These are phyloP conservation scores for Carex arenaria DNA, from an alignment of 202 grass and related monocot species.

Conservation along the genomic window DNA sequence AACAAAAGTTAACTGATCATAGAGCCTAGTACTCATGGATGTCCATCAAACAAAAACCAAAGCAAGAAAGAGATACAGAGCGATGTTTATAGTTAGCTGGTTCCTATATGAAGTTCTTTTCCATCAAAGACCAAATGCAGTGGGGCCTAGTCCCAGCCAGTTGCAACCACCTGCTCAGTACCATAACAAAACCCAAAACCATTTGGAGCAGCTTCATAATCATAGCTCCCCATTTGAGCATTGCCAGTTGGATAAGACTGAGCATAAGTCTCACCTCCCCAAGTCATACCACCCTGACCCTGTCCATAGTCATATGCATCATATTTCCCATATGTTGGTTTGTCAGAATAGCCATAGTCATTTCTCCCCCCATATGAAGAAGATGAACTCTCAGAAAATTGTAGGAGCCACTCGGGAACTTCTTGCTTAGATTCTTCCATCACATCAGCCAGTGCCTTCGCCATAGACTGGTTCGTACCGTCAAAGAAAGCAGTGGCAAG, in stretches of 20 bases:
- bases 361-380: not conserved
- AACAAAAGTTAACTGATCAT: not conserved
- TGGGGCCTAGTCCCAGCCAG: constrained; percentile 13
- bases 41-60: not conserved
- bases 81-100: not conserved
- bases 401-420: constrained; percentile 50
- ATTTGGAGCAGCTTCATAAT: constrained; percentile 4
- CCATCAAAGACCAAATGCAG: not conserved
- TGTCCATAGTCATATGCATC: constrained; percentile 13
- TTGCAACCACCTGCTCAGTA: constrained; percentile 21
- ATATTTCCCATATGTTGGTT: not conserved
- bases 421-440: constrained; percentile 66
- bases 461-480: constrained; percentile 38
- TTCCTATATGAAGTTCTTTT: not conserved
- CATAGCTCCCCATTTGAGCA: not conserved
- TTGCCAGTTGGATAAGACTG: not conserved
- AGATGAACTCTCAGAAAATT: constrained; percentile 26
- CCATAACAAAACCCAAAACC: constrained; percentile 14
- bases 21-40: not conserved
- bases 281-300: not conserved
- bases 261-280: constrained; percentile 14
- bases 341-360: constrained; percentile 1
- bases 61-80: not conserved
- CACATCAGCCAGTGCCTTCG: constrained; percentile 50
- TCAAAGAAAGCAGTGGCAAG: constrained; percentile 69